Evolutionary conservation across 2,329 filamentous ascomycete species (phyloP), one percentile per base, ranked within the genome.

Genomic region (Xylaria digitata): DNA sequence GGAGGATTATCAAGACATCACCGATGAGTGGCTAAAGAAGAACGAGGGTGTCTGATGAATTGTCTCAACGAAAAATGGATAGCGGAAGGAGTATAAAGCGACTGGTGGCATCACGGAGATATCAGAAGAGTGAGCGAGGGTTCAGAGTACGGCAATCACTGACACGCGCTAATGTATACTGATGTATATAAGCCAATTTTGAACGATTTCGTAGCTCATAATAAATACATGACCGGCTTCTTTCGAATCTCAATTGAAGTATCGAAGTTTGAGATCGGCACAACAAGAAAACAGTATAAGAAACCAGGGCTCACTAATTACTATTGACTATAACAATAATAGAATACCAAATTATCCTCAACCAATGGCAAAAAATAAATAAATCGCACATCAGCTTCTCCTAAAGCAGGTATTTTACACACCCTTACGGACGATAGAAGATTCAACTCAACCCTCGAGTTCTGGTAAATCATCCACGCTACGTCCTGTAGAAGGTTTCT

Each of bases 1-100:
- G 1, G 82, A 83, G 59, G 88, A 91, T 71, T 90, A 90, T 72
- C 76, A 75, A 52, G 81, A 82, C 0, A 70, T 90, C 23, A 80
- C 86, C 8, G 80, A 80, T 1, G 87, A 90, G 75, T 90, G 85
- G 83, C 58, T 73, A 62, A 34, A 19, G 34, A 67, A 70, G 40
- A 50, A 50, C 15, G 61, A 64, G 42, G 48, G 23, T 11, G 37
- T 23, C n/a, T n/a, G 23, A 37, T 52, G 34, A 61, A 32, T 34
- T 3, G 7, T 19, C 1, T 13, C 17, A 2, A 37, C 6, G 8
- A 40, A 9, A 30, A 23, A 50, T 26, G 21, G 8, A 26, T 19
- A 17, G 26, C 3, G 32, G 34, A 53, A 32, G 46, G 15, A 42
- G n/a, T 21, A 4, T 63, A 34, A 46, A 53, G 26, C 19, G n/a